Base-by-base conservation (phyloP, 768 basidiomycete genomes). In the Russula olivacea region DNA sequence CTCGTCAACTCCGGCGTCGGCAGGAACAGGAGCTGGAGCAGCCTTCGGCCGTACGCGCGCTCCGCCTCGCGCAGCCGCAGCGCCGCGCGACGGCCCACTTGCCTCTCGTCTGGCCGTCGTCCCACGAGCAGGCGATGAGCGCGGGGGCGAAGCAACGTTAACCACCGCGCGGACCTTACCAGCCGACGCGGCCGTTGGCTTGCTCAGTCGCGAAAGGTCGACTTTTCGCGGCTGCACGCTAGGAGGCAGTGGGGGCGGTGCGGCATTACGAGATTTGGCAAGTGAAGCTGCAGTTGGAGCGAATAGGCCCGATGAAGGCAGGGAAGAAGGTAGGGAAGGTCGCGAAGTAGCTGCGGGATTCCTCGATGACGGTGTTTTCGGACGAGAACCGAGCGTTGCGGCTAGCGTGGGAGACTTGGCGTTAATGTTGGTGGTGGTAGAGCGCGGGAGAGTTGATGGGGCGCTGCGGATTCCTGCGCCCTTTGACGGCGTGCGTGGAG, bases 261-360 rank as follows among this genome's bases (percentile, higher is more conserved):
- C 76, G 0, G 81, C 78, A 69, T 80, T 83, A 54, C 88, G 84
- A 38, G 86, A 79, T 55, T 79, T 81, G 0, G 91, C 91, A 9
- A 92, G 81, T 10, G 89, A 90, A 3, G 90, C 88, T 0, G 89
- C 91, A 1, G 91, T 93, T 0, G 91, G 91, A 8, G 91, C 89
- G 69, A 87, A 91, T 23, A 91, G 72, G 14, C 88, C 85, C 2
- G 83, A 77, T 6, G 83, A 81, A 3, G 86, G 34, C n/a, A 59
- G n/a, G 34, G 57, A 36, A 36, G 36, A 14, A 36, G 30, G 14
- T 3, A 15, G 4, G 14, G 36, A 36, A 41, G 57, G 43, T 17
- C 54, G 54, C 4, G 47, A 48, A 28, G 15, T 6, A 3, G 50
- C 25, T 19, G 49, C 28, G 34, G 6, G 56, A 68, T n/a, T 49